Base-by-base conservation (phyloP, 2,329 filamentous ascomycete species). In the Cercospora zeina region DNA sequence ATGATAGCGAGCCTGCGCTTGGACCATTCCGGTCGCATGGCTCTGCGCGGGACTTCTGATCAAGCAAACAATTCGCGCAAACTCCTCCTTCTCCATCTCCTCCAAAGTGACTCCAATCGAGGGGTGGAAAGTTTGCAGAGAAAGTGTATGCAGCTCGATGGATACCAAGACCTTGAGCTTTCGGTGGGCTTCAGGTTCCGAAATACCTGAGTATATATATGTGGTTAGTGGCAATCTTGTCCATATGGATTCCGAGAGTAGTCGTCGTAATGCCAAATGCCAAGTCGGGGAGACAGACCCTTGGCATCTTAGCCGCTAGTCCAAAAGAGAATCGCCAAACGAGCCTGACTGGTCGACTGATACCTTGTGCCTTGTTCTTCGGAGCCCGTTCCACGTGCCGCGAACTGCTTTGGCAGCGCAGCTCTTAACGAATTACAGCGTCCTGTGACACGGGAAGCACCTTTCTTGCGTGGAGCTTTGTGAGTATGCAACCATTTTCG, bases 231-330 rank as follows among this genome's bases (percentile, higher is more conserved):
- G 47, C 47, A 51, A 30, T 16, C 30, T 51, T 37, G 53, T 30
- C 11, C 34, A 14, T 19, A 27, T 42, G 47, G 14, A 51, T 19
- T 14, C 14, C 7, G 21, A 37, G 53, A 39, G 34, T n/a, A 39
- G 53, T 37, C 53, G 53, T 55, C 53, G 53, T 55, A 54, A 27
- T 55, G 53, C 53, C 53, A 37, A 55, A 27, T 37, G 51, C 53
- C 53, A 34, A 55, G 33, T 10, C 53, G 53, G 11, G 47, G 30
- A 27, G 19, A 13, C 2, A 24, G 9, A 16, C 3, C 36, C 11
- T 13, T 39, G 36, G n/a, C 36, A 39, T 27, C 6, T 13, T 16
- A 4, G 36, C 36, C 36, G n/a, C 36, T 13, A 39, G 3, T 16
- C n/a, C 36, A 3, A 16, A 39, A 39, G 8, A 4, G 36, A 16